Percentiles rank a stretch among this genome's conserved stretches.
These are phyloP conservation scores for Halenospora varia DNA, from an alignment of 495 filamentous ascomycete species.

Conservation along the genomic window DNA sequence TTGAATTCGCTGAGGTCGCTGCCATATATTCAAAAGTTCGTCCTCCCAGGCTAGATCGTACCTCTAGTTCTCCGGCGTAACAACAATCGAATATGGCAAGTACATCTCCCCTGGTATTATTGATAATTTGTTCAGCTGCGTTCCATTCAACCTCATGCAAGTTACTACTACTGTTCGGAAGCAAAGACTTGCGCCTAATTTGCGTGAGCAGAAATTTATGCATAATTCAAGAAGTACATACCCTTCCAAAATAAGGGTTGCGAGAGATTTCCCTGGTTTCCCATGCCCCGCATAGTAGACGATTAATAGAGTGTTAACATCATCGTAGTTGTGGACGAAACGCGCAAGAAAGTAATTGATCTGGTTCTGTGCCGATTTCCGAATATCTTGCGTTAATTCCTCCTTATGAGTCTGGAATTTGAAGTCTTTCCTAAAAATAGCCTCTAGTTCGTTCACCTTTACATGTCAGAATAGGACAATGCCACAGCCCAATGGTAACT, in stretches of 20 bases:
- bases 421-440: constrained; percentile 4
- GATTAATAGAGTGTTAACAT: constrained; percentile 14
- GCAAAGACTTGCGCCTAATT: background rate
- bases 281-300: constrained; percentile 25
- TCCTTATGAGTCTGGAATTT: background rate
- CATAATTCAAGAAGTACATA: background rate
- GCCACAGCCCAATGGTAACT: background rate
- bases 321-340: constrained; percentile 13
- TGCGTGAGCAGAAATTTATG: background rate
- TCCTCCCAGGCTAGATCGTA: background rate
- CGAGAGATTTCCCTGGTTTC: background rate
- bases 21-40: constrained; percentile 12
- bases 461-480: background rate
- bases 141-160: constrained; percentile 8
- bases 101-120: constrained; percentile 7
- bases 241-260: background rate
- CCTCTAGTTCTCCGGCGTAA: constrained; percentile 2
- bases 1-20: background rate
- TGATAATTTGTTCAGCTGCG: constrained; percentile 7
- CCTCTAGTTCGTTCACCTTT: constrained; percentile 1
- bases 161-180: background rate
- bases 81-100: constrained; percentile 24
- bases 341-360: constrained; percentile 6
- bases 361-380: background rate
- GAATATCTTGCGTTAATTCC: background rate